phyloP scores from a whole-genome alignment of 1,284 basidiomycete species.

The Mrakiaceae sp. region DNA sequence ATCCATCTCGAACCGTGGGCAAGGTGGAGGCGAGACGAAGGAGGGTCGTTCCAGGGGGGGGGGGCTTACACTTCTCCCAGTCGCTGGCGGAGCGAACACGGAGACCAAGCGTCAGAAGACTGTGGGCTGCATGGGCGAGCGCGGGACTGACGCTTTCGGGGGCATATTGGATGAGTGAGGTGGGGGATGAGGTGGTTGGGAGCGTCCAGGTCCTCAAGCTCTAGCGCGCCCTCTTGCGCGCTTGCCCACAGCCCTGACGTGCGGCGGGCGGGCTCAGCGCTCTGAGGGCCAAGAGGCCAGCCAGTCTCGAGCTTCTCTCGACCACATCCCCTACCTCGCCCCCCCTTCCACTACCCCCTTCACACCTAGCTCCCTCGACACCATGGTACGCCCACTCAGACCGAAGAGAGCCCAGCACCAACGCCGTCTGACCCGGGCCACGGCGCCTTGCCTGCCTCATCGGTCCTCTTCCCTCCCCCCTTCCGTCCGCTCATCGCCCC shows the following conservation, averaged over 20 bases:
- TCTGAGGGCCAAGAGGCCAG: too few species aligned
- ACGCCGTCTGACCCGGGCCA: too few species aligned
- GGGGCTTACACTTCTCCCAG: slow-evolving; percentile 83
- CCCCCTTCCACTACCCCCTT: too few species aligned
- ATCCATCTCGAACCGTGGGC: not conserved
- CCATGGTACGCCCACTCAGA: too few species aligned
- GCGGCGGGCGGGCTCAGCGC: too few species aligned
- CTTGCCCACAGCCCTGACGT: too few species aligned
- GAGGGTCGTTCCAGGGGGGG: not conserved
- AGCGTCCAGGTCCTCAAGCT: too few species aligned
- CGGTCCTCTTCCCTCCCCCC: not conserved
- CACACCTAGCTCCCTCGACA: too few species aligned
- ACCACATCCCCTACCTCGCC: too few species aligned
- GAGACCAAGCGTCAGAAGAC: not conserved
- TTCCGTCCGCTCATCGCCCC: not conserved
- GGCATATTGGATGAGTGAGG: slow-evolving; percentile 5
- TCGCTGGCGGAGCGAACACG: slow-evolving; percentile 45
- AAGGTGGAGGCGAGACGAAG: not conserved
- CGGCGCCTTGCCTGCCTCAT: not conserved
- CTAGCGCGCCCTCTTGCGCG: too few species aligned
- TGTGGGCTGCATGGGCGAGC: not conserved
- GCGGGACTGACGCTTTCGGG: slow-evolving; percentile 5
- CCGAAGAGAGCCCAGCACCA: too few species aligned
- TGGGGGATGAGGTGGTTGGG: not conserved
- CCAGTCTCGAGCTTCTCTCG: too few species aligned